Evolutionary conservation across 176 grass and related monocot genomes (phyloP), one percentile per base, ranked within the genome.

Genomic region (Oryza brachyantha): DNA sequence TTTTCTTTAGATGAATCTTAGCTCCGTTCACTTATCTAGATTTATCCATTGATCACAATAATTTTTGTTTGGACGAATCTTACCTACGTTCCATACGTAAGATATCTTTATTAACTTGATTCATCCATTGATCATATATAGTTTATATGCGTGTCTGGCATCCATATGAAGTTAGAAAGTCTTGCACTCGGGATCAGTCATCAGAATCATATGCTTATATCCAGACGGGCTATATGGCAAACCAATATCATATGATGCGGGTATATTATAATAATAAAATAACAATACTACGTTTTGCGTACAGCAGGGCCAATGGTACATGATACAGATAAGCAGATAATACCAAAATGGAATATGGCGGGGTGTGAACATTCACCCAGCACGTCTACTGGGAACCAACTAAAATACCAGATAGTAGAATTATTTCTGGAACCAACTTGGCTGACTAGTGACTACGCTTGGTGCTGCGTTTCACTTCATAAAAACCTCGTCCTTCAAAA

Each of bases 301-400:
- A 66, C 79, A 36, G 42, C 54, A 60, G 75, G 64, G 8, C 17
- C 70, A 68, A 68, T 13, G 35, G 27, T 64, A 77, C 77, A 64
- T 16, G 60, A 66, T 22, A 19, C 25, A 2, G 3, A 21, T 7
- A 19, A 36, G 38, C 17, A 38, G 3, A 60, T n/a, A 21, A 67
- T 50, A 73, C 35, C 37, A 55, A 78, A 72, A 64, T 7, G 14
- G 25, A 31, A 37, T 43, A 35, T 43, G 42, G 12, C 13, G 22
- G 38, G 26, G 61, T 50, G 46, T 14, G 14, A 52, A 11, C 70
- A 70, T 58, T 80, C 26, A 11, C 27, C 55, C 39, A 0, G 64
- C 13, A 75, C 37, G 57, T 29, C 41, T 45, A 37, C 40, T 48
- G 13, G 26, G 42, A 5, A 61, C 1, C 31, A 66, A 40, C 29